Percentiles rank a stretch among this genome's conserved stretches.
Evolutionary conservation across 306 rosid species (phyloP).

Genomic region (Pyrus pyrifolia): DNA sequence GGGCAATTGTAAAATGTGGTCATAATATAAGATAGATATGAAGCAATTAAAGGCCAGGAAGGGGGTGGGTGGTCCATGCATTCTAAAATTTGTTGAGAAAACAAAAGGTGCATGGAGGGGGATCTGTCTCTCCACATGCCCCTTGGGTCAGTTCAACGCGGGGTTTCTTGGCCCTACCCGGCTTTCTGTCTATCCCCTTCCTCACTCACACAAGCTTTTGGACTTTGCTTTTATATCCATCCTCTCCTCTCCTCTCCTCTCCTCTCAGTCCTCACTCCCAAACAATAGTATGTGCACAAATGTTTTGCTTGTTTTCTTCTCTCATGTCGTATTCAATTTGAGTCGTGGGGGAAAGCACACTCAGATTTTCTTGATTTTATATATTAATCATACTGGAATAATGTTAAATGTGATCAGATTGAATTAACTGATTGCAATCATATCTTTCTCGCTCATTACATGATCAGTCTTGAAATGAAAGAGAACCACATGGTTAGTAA

Average conservation of each 20-base stretch:
- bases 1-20: background rate
- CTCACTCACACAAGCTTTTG: background rate
- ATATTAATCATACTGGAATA: background rate
- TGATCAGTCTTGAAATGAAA: too few species aligned
- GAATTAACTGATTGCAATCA: background rate
- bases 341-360: too few species aligned
- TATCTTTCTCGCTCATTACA: background rate
- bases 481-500: background rate
- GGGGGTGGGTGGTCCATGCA: background rate
- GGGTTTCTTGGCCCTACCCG: background rate
- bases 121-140: conserved; percentile 1
- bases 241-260: background rate
- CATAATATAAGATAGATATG: background rate
- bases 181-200: background rate
- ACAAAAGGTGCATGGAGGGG: background rate
- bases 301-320: background rate
- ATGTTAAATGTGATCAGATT: too few species aligned
- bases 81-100: background rate
- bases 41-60: background rate
- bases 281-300: background rate
- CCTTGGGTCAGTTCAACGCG: conserved; percentile 10
- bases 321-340: background rate
- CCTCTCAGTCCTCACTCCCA: background rate
- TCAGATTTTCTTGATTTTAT: background rate
- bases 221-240: background rate